Base-by-base conservation (phyloP, 75 land plant species). In the Pinus albicaulis region DNA sequence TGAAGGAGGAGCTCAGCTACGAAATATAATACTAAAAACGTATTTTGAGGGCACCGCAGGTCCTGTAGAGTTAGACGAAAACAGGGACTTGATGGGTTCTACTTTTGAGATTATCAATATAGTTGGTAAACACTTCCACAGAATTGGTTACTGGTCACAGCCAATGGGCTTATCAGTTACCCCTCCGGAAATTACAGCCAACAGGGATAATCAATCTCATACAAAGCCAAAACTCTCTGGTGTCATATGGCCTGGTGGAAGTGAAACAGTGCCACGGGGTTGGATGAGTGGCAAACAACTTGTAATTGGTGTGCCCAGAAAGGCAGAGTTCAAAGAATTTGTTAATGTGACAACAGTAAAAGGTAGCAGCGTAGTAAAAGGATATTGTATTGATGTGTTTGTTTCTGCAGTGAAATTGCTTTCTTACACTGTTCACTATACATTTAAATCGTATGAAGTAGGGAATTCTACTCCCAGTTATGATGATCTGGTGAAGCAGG, bases 351-450 rank as follows among this genome's bases (percentile, higher is more conserved):
- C 12, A 48, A 80, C 83, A 56, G 64, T 64, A 72, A 34, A 59
- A 20, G 3, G 23, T 59, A 68, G 64, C 26, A 76, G 78, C 57
- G 36, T 24, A 11, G 63, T 82, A 1, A 52, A 68, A 53, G 94
- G 94, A 62, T 92, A 82, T 73, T 88, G 92, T 65, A 86, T 90
- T 59, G 87, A 90, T 78, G 87, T 92, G 44, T 92, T 92, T 78
- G 55, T 73, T 15, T 87, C 86, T 68, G 87, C 89, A 10, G 13
- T 75, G 36, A 83, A 81, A 17, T 63, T 83, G 23, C 62, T 86
- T 64, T 85, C 87, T 12, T 90, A 90, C 75, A 66, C 81, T 23
- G 79, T 90, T 59, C 88, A 81, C 38, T 58, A 77, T 73, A 66
- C 1, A 60, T 90, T 90, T 77, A 61, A 15, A 28, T 73, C 68